Evolutionary conservation across 805 yeast genomes (phyloP), one percentile per base, ranked within the genome.

Genomic region (Ogataea dorogensis): DNA sequence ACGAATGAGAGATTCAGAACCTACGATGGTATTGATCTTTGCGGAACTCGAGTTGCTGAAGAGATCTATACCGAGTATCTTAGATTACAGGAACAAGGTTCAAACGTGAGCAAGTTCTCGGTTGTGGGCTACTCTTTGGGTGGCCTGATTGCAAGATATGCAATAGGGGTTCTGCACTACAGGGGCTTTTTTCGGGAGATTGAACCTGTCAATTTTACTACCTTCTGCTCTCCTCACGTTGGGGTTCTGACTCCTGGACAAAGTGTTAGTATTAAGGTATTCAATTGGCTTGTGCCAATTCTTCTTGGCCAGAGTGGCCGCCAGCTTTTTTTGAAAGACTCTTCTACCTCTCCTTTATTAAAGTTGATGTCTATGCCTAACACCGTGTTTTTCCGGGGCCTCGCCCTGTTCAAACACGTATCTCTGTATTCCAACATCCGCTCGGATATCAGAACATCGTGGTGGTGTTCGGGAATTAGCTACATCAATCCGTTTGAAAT

Each of bases 81-180:
- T 4, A n/a, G 41, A 24, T 27, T 47, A 12, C 8, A 31, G 1
- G 27, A 25, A 17, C 24, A 22, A n/a, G 50, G 54, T 10, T 59
- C 55, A n/a, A 47, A 42, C 11, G 86, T 86, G 8, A 65, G 68
- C n/a, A 77, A 79, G 49, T 68, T 91, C 32, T 85, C 95, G 35
- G 65, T 88, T 24, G 69, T 86, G 5, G 96, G 97, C 1, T 89
- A 88, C 56, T 88, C 96, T 0, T 64, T 89, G 43, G 96, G 97
- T 20, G 97, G 97, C 0, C 60, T 89, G 14, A 78, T 91, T 31
- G 72, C 87, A 0, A 67, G 97, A 33, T 88, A 85, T 56, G 82
- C 89, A 10, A 70, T 88, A 26, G 97, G 97, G 2, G 68, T 82
- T 29, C 64, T 79, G 45, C 65, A 76, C 45, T 68, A 69, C 22